Conservation (phyloP, 257 asterid species). For the Solanum acaule region DNA sequence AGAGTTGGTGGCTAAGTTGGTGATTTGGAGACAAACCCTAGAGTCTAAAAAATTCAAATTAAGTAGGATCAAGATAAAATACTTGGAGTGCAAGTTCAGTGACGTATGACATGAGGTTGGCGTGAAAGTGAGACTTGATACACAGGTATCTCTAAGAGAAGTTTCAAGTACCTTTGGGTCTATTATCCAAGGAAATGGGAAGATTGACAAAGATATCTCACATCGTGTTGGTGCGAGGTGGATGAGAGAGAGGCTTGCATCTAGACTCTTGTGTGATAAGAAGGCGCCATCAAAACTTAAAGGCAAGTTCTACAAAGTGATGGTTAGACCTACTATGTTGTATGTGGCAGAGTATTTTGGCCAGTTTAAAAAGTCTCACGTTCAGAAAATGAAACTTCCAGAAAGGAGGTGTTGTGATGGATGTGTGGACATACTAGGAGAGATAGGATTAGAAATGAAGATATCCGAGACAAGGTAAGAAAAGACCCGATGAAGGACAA, state of each 20-base stretch:
- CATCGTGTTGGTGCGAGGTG: not conserved
- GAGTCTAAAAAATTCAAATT: not conserved
- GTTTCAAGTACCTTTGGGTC: not conserved
- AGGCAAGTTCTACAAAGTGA: not conserved
- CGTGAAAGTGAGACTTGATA: not conserved
- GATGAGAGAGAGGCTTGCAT: not conserved
- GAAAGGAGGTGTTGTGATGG: not conserved
- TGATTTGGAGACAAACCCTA: not conserved
- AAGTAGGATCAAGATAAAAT: not conserved
- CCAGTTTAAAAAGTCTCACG: not conserved
- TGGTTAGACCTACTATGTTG: not conserved
- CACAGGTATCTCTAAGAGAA: not conserved
- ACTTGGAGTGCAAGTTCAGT: not conserved
- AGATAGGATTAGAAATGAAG: not conserved
- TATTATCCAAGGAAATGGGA: not conserved
- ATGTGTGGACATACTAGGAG: not conserved
- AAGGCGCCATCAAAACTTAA: not conserved
- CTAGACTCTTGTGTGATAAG: not conserved
- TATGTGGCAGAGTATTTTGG: not conserved
- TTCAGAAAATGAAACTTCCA: not conserved
- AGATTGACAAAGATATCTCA: not conserved
- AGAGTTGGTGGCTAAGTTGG: not conserved
- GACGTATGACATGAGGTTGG: not conserved
- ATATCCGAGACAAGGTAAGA: not conserved
- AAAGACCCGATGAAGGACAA: not conserved